phyloP scores from a whole-genome alignment of 2,329 filamentous ascomycete species.

The Trichoderma afroharzianum region DNA sequence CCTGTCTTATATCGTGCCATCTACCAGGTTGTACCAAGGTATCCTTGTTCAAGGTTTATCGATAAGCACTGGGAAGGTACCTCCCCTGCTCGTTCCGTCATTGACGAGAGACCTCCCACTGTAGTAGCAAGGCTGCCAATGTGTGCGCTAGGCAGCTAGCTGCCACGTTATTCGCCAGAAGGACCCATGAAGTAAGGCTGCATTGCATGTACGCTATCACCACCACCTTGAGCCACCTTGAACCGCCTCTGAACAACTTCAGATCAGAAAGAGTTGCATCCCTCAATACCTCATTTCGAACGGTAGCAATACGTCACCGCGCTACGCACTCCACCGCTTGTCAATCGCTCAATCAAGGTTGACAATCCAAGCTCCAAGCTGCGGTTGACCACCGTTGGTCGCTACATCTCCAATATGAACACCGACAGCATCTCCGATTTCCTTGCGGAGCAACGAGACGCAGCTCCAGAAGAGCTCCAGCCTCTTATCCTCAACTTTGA shows the following conservation, averaged over 20 bases:
- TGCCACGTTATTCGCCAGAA: constrained; percentile 13
- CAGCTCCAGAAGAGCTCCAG: constrained; percentile 83
- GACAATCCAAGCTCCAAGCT: neutral
- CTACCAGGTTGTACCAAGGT: too few relatives aligned
- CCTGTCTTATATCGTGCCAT: too few relatives aligned
- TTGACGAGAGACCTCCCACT: neutral
- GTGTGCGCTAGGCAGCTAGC: constrained; percentile 7
- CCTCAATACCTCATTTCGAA: neutral
- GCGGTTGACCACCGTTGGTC: neutral
- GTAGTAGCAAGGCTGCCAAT: neutral
- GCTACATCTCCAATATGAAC: constrained; percentile 57
- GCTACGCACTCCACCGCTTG: neutral
- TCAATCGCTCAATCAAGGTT: neutral
- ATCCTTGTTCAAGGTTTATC: neutral
- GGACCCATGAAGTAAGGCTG: constrained; percentile 8
- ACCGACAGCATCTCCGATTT: constrained; percentile 87
- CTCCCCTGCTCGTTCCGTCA: neutral
- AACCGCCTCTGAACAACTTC: neutral
- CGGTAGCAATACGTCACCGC: neutral
- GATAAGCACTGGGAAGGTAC: neutral
- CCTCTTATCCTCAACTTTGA: constrained; percentile 87
- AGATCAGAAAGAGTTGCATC: neutral
- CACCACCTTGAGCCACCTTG: neutral
- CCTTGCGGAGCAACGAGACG: constrained; percentile 83
- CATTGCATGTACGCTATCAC: neutral